These are phyloP conservation scores for Cladophialophora chaetospira DNA, from an alignment of 2,329 filamentous ascomycete genomes.

Conservation along the genomic window DNA sequence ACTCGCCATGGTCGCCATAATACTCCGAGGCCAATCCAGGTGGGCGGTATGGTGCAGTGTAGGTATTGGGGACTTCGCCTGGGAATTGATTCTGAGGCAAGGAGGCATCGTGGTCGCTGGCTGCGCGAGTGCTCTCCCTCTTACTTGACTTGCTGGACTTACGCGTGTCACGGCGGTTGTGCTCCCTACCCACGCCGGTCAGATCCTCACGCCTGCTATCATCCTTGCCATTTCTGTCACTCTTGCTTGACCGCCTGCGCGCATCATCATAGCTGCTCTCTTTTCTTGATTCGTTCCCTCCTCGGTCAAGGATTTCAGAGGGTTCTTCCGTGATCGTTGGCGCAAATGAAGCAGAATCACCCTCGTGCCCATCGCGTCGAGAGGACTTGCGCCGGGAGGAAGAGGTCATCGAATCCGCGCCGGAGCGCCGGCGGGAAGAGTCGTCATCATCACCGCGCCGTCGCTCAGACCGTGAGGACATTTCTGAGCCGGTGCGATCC, in stretches of 20 bases:
- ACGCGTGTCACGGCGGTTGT: slow-evolving; percentile 27
- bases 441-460: slow-evolving; percentile 21
- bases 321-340: slow-evolving; percentile 18
- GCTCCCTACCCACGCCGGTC: slow-evolving; percentile 33
- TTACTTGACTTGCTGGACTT: slow-evolving; percentile 17
- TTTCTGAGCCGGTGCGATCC: slow-evolving; percentile 26
- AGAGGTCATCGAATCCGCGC: slow-evolving; percentile 19
- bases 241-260: slow-evolving; percentile 6
- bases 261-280: slow-evolving; percentile 3
- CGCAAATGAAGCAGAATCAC: slow-evolving; percentile 8
- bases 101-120: slow-evolving; percentile 48
- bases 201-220: slow-evolving; percentile 7
- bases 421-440: slow-evolving; percentile 11
- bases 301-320: slow-evolving; percentile 16
- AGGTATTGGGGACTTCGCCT: slow-evolving; percentile 55
- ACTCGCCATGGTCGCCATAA: slow-evolving; percentile 64
- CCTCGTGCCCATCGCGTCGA: slow-evolving; percentile 14
- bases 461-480: slow-evolving; percentile 25
- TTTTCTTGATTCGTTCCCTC: slow-evolving; percentile 2
- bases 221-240: slow-evolving; percentile 5
- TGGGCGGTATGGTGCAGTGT: slow-evolving; percentile 50
- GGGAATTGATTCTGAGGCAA: slow-evolving; percentile 59
- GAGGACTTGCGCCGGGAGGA: slow-evolving; percentile 26
- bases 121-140: slow-evolving; percentile 16
- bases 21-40: slow-evolving; percentile 62